Evolutionary conservation across 352 stramenopile species (phyloP).

Genomic region (Discostella stelligera): DNA sequence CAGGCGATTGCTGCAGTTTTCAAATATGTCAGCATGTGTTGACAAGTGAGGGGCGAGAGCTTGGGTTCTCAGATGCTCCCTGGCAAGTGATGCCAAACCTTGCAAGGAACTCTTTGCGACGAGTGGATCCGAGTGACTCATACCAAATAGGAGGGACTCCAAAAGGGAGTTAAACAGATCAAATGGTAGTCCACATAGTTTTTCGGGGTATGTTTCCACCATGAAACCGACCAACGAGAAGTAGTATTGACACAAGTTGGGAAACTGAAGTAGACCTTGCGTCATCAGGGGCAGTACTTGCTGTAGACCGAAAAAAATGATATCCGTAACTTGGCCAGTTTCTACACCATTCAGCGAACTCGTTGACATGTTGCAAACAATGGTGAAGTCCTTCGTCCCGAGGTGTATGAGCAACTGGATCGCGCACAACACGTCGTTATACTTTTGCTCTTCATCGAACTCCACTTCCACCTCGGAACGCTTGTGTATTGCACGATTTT

Average conservation of each 20-base stretch:
- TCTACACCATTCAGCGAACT: slow-evolving; percentile 58
- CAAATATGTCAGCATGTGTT: slow-evolving; percentile 54
- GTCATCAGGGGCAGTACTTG: slow-evolving; percentile 81
- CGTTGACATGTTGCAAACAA: slow-evolving; percentile 42
- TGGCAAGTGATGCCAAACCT: slow-evolving; percentile 63
- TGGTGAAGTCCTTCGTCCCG: slow-evolving; percentile 80
- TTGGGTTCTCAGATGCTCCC: slow-evolving; percentile 58
- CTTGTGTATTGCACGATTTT: slow-evolving; percentile 55
- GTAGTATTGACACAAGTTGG: slow-evolving; percentile 72
- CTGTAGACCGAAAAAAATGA: slow-evolving; percentile 82
- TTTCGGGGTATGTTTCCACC: slow-evolving; percentile 80
- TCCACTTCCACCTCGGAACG: slow-evolving; percentile 27
- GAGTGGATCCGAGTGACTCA: slow-evolving; percentile 68
- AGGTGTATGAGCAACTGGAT: slow-evolving; percentile 81
- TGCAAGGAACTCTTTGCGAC: slow-evolving; percentile 75
- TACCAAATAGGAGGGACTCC: slow-evolving; percentile 77
- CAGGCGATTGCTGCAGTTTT: slow-evolving; percentile 58
- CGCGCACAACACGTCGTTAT: slow-evolving; percentile 77
- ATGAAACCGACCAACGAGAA: slow-evolving; percentile 80
- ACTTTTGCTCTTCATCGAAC: slow-evolving; percentile 80
- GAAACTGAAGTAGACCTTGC: slow-evolving; percentile 75
- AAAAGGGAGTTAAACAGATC: slow-evolving; percentile 78
- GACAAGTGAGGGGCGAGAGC: slow-evolving; percentile 51
- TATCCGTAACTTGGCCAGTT: slow-evolving; percentile 70
- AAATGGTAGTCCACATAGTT: slow-evolving; percentile 67